phyloP scores from a whole-genome alignment of 2,329 filamentous ascomycete species.

The Trichoderma sp. region DNA sequence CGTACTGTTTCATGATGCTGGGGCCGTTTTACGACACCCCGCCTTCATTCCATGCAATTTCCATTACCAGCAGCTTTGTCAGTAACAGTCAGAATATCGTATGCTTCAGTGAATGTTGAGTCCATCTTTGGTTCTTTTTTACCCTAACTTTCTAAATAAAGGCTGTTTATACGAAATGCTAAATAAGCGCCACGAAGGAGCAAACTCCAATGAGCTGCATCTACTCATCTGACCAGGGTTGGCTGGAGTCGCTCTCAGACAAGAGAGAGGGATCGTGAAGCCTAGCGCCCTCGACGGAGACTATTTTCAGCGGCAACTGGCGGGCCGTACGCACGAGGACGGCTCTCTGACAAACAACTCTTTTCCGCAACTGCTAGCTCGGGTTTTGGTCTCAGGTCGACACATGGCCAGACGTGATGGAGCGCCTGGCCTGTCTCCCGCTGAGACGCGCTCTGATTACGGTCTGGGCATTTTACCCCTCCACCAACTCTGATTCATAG shows the following conservation, averaged over 20 bases:
- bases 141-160: background rate
- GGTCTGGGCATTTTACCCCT: background rate
- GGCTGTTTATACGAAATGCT: background rate
- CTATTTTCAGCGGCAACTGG: background rate
- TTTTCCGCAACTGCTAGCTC: background rate
- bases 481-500: background rate
- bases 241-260: background rate
- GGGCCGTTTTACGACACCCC: constrained; percentile 18
- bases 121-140: background rate
- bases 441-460: background rate
- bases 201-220: background rate
- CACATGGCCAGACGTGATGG: background rate
- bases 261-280: background rate
- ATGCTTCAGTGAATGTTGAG: background rate
- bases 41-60: constrained; percentile 19
- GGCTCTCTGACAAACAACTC: background rate
- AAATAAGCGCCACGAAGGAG: background rate
- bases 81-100: background rate
- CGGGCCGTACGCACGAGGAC: background rate
- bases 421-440: background rate
- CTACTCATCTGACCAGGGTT: background rate
- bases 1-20: constrained; percentile 16
- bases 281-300: constrained; percentile 4
- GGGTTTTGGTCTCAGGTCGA: constrained; percentile 9
- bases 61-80: background rate